A percentile compares a stretch with the other conserved stretches of the same genome.
phyloP scores from a whole-genome alignment of 1,139 yeast species.

The Nakaseomyces sp. region DNA sequence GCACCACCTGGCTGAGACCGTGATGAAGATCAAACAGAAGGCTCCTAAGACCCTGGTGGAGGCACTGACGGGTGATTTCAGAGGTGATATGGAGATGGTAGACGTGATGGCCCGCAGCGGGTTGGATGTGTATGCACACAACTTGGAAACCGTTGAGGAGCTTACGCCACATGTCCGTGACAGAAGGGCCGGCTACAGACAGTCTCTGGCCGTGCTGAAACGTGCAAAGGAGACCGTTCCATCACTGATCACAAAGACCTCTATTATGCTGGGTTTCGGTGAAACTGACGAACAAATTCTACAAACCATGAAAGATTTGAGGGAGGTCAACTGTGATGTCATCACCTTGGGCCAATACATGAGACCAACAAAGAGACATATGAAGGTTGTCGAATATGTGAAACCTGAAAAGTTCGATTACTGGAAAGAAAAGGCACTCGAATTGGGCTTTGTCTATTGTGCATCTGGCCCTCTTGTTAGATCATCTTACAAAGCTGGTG shows the following conservation, averaged over 20 bases:
- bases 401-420: slow-evolving; percentile 91
- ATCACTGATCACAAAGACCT: slow-evolving; percentile 77
- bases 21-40: slow-evolving; percentile 68
- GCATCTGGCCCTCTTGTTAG: slow-evolving; percentile 97
- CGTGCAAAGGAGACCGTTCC: slow-evolving; percentile 77
- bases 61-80: slow-evolving; percentile 88
- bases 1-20: slow-evolving; percentile 82
- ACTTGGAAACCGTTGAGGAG: slow-evolving; percentile 91
- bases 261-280: slow-evolving; percentile 94
- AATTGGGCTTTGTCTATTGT: slow-evolving; percentile 88
- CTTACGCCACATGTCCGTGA: slow-evolving; percentile 94
- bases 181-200: slow-evolving; percentile 91
- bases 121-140: slow-evolving; percentile 93
- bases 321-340: slow-evolving; percentile 76
- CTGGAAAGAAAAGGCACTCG: slow-evolving; percentile 79
- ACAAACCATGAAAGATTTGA: slow-evolving; percentile 64
- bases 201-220: slow-evolving; percentile 66
- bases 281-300: slow-evolving; percentile 86
- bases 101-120: slow-evolving; percentile 77
- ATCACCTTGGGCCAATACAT: slow-evolving; percentile 98
- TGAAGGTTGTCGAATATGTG: slow-evolving; percentile 94
- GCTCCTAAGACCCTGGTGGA: slow-evolving; percentile 91
- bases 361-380: slow-evolving; percentile 98
- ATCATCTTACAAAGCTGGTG: slow-evolving; percentile 97
- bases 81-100: slow-evolving; percentile 81